A percentile compares a stretch with the other conserved stretches of the same genome.
These are phyloP conservation scores for Schizophyllum commune DNA, from an alignment of 1,284 basidiomycete species.

Conservation along the genomic window DNA sequence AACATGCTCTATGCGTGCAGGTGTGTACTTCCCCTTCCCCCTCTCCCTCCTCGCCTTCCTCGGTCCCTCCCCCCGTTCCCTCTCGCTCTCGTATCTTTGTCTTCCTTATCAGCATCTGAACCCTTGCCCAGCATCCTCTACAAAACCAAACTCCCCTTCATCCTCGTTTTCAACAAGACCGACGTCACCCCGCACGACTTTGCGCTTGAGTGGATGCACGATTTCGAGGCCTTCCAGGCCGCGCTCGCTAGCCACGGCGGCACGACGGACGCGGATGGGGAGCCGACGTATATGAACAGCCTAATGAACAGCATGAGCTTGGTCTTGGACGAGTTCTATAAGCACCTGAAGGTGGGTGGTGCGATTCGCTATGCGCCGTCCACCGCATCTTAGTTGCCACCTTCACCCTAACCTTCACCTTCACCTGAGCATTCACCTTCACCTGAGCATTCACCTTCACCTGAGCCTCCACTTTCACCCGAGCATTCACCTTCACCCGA, in stretches of 20 bases:
- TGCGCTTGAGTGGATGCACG: conserved; percentile 96
- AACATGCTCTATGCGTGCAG: conserved; percentile 99
- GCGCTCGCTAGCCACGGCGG: conserved; percentile 61
- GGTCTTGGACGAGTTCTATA: conserved; percentile 98
- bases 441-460: too few species aligned
- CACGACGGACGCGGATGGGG: conserved; percentile 74
- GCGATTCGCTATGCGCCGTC: too few species aligned
- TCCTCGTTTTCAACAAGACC: conserved; percentile 98
- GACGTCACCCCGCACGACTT: conserved; percentile 88
- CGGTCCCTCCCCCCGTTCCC: neutral
- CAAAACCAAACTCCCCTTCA: conserved; percentile 96
- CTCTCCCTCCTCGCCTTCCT: conserved; percentile 2
- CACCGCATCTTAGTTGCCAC: too few species aligned
- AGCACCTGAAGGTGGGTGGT: conserved; percentile 74
- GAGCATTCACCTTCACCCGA: too few species aligned
- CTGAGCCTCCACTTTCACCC: too few species aligned
- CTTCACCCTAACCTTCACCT: too few species aligned
- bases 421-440: too few species aligned
- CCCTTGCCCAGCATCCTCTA: conserved; percentile 77
- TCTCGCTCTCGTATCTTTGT: conserved; percentile 1
- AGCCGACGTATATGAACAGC: conserved; percentile 97
- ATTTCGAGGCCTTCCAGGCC: conserved; percentile 86
- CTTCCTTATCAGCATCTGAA: neutral
- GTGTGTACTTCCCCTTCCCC: conserved; percentile 30
- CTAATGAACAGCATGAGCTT: conserved; percentile 99